A percentile compares a stretch with the other conserved stretches of the same genome.
Conservation (phyloP, 345 rosid genomes). For the Lenwebbia sp. region DNA sequence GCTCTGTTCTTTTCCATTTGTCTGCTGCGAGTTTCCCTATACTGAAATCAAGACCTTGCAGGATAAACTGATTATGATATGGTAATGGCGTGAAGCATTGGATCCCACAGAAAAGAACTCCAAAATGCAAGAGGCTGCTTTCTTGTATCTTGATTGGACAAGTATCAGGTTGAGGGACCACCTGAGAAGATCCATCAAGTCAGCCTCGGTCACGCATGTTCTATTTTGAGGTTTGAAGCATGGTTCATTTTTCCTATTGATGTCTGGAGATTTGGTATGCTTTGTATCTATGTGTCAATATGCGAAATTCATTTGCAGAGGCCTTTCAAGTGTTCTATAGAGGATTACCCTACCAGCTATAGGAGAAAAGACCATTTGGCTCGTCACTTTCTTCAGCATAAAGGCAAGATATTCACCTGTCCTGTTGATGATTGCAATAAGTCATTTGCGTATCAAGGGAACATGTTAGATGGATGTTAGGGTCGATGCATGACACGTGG, state of each 20-base stretch:
- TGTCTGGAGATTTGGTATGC: too few relatives aligned
- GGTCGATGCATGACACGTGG: too few relatives aligned
- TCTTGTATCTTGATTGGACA: conserved; percentile 51
- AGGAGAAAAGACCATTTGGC: conserved; percentile 87
- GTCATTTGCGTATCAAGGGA: conserved; percentile 39
- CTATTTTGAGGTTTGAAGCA: conserved; percentile 27
- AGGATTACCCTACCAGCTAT: conserved; percentile 60
- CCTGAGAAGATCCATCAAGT: conserved; percentile 98
- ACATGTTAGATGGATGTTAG: too few relatives aligned
- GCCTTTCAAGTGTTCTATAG: conserved; percentile 50
- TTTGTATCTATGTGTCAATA: neutral
- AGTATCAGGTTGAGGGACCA: conserved; percentile 99
- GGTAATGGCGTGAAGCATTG: conserved; percentile 33
- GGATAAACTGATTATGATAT: neutral
- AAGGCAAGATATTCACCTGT: conserved; percentile 72
- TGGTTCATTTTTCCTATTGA: neutral
- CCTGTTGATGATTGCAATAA: conserved; percentile 39
- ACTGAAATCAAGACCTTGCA: neutral
- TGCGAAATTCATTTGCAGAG: conserved; percentile 32
- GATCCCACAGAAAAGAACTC: conserved; percentile 92
- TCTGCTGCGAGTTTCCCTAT: neutral
- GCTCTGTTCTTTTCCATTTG: neutral
- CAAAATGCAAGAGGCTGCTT: conserved; percentile 89
- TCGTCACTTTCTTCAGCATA: conserved; percentile 59
- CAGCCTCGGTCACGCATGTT: conserved; percentile 73